Evolutionary conservation across 1,284 basidiomycete species (phyloP).

Genomic region (Microbotryomycetes sp.): DNA sequence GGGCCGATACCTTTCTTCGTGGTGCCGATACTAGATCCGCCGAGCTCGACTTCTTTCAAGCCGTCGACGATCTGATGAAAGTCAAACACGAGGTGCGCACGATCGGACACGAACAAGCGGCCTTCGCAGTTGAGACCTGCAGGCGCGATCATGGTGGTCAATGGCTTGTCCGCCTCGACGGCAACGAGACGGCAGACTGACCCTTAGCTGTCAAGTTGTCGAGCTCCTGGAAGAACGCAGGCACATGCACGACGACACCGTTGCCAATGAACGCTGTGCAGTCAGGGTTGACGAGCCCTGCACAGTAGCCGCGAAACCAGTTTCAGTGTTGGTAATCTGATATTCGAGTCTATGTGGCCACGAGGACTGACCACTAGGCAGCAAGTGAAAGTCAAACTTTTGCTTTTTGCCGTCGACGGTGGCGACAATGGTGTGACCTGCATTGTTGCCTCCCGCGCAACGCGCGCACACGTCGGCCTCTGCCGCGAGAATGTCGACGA

Average conservation of each 20-base stretch:
- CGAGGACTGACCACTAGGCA: slow-evolving; percentile 76
- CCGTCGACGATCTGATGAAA: slow-evolving; percentile 99
- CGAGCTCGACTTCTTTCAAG: slow-evolving; percentile 93
- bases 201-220: slow-evolving; percentile 81
- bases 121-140: slow-evolving; percentile 76
- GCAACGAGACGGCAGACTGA: slow-evolving; percentile 38
- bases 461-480: slow-evolving; percentile 89
- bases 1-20: slow-evolving; percentile 98
- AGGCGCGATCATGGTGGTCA: neutral
- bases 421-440: slow-evolving; percentile 92
- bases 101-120: slow-evolving; percentile 87
- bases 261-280: slow-evolving; percentile 85
- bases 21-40: slow-evolving; percentile 89
- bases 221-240: slow-evolving; percentile 89
- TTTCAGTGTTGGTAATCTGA: neutral
- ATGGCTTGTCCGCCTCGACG: neutral
- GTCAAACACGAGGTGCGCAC: slow-evolving; percentile 94
- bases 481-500: slow-evolving; percentile 84
- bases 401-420: slow-evolving; percentile 64
- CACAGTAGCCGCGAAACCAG: neutral
- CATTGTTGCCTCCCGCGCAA: slow-evolving; percentile 97
- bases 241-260: slow-evolving; percentile 90
- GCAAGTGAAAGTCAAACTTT: slow-evolving; percentile 90
- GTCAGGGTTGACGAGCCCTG: slow-evolving; percentile 81
- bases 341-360: neutral